phyloP scores from a whole-genome alignment of 441 rosid genomes.

The Brassica balearica region DNA sequence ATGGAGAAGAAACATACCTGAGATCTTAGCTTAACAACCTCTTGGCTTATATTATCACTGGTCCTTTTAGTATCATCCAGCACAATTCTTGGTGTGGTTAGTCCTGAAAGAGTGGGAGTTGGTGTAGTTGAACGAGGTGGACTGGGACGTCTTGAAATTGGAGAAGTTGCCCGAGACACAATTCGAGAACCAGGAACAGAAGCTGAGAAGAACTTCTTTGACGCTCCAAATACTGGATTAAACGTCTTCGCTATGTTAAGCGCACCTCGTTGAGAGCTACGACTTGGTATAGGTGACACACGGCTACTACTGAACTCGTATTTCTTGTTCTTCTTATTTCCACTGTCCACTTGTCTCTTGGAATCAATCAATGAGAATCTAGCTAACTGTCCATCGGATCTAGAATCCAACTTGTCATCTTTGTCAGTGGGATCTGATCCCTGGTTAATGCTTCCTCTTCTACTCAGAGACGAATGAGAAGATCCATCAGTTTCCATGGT shows the following conservation, averaged over 20 bases:
- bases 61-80: constrained; percentile 78
- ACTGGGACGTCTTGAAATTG: constrained; percentile 88
- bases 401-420: constrained; percentile 81
- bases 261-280: constrained; percentile 77
- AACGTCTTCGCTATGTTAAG: constrained; percentile 73
- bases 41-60: constrained; percentile 79
- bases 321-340: constrained; percentile 84
- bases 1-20: constrained; percentile 55
- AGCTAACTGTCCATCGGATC: constrained; percentile 76
- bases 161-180: constrained; percentile 96
- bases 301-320: constrained; percentile 87
- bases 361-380: constrained; percentile 89
- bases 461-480: constrained; percentile 68
- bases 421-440: constrained; percentile 66
- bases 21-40: constrained; percentile 79
- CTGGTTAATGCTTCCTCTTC: constrained; percentile 78
- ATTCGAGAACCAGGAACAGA: constrained; percentile 99
- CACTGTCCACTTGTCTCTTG: constrained; percentile 70
- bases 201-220: constrained; percentile 95
- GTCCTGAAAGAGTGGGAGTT: constrained; percentile 88
- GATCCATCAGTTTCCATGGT: constrained; percentile 70
- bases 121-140: constrained; percentile 99
- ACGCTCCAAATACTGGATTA: constrained; percentile 87
- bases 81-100: constrained; percentile 75
- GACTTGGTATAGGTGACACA: constrained; percentile 76